A percentile compares a stretch with the other conserved stretches of the same genome.
Conservation (phyloP, 108 stramenopile species). For the Skeletonema menzelii region DNA sequence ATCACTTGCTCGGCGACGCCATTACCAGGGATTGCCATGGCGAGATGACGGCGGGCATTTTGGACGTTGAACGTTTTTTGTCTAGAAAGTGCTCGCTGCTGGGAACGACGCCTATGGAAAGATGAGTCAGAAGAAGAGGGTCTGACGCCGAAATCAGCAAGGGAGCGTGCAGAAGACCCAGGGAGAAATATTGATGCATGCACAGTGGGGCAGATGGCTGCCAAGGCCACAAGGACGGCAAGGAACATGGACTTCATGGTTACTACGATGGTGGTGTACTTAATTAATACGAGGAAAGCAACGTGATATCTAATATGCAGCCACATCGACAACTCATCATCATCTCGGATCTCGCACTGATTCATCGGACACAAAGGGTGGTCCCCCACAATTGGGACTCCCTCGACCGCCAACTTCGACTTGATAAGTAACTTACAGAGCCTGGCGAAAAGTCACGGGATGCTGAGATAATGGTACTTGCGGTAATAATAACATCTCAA, state of each 20-base stretch:
- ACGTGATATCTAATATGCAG: background rate
- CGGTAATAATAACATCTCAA: too few species aligned
- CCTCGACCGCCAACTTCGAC: too few species aligned
- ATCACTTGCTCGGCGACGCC: conserved; percentile 84
- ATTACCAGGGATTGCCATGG: conserved; percentile 88
- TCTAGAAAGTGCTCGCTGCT: conserved; percentile 9
- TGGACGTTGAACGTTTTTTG: background rate
- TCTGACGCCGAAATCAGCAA: conserved; percentile 10
- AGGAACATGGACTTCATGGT: background rate
- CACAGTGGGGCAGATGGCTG: background rate
- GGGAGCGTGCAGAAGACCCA: conserved; percentile 7
- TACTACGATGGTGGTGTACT: too few species aligned
- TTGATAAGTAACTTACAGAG: too few species aligned
- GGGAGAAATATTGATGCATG: conserved; percentile 34
- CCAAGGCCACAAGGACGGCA: background rate
- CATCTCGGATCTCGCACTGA: background rate
- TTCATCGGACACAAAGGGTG: background rate
- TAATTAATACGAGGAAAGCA: background rate
- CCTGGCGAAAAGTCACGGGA: too few species aligned
- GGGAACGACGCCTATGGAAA: conserved; percentile 37
- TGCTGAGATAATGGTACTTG: too few species aligned
- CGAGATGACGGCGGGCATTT: conserved; percentile 31
- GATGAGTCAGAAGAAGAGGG: conserved; percentile 10
- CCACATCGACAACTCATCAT: background rate
- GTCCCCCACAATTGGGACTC: too few species aligned